Conservation (phyloP, 352 stramenopile genomes). For the Phytophthora constricta region DNA sequence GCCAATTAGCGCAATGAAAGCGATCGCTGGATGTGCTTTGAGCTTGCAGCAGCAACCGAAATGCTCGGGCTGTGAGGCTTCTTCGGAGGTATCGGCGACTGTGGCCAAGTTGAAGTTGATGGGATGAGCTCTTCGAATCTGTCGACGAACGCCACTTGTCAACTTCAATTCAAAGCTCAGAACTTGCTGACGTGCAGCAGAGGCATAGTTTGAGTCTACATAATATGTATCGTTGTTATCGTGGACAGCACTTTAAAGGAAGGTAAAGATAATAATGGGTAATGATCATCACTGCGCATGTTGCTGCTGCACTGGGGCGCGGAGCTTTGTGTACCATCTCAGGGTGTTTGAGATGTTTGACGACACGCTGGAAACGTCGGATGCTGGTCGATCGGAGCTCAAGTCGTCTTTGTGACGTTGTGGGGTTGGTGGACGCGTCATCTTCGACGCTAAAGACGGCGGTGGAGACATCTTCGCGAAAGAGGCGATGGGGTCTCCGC, state of each 20-base stretch:
- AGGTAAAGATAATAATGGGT: slow-evolving; percentile 3
- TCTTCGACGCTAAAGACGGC: slow-evolving; percentile 47
- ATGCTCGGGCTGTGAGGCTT: too few relatives aligned
- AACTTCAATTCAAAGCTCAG: too few relatives aligned
- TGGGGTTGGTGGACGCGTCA: slow-evolving; percentile 50
- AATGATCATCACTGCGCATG: slow-evolving; percentile 8
- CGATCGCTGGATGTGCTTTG: background rate
- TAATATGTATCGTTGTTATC: too few relatives aligned
- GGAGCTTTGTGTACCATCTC: slow-evolving; percentile 77
- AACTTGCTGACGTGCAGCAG: too few relatives aligned
- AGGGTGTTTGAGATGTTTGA: slow-evolving; percentile 42
- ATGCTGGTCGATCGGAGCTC: background rate
- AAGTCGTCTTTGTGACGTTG: slow-evolving; percentile 13
- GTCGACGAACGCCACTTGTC: too few relatives aligned
- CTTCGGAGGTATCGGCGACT: too few relatives aligned
- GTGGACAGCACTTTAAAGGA: too few relatives aligned
- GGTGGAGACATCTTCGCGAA: slow-evolving; percentile 42
- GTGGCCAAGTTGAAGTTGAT: too few relatives aligned
- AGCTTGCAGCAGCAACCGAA: too few relatives aligned
- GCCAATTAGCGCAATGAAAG: slow-evolving; percentile 20
- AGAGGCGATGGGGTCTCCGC: slow-evolving; percentile 14
- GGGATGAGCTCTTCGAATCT: too few relatives aligned
- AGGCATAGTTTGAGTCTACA: too few relatives aligned
- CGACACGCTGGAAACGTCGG: slow-evolving; percentile 10
- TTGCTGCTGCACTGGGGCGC: slow-evolving; percentile 17